A percentile compares a stretch with the other conserved stretches of the same genome.
phyloP scores from a whole-genome alignment of 2,329 filamentous ascomycete species.

The Cladosporium sp. region DNA sequence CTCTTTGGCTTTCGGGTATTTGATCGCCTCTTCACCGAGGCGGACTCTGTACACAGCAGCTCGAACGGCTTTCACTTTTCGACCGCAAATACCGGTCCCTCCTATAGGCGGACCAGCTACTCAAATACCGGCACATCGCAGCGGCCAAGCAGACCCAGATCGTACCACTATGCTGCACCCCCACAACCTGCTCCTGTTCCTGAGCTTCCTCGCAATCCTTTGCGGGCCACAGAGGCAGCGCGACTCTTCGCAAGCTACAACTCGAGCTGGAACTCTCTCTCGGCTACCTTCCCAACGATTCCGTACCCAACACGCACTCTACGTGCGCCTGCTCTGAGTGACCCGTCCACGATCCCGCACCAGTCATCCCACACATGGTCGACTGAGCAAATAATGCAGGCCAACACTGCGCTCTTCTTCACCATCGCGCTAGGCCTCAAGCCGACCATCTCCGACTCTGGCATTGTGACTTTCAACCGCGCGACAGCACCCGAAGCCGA shows the following conservation, averaged over 20 bases:
- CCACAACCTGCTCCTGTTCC: slow-evolving; percentile 23
- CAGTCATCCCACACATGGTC: slow-evolving; percentile 34
- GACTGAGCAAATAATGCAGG: slow-evolving; percentile 36
- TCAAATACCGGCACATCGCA: not conserved
- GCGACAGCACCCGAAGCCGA: slow-evolving; percentile 27
- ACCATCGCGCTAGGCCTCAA: slow-evolving; percentile 31
- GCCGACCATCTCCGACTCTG: slow-evolving; percentile 20
- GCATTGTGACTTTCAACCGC: slow-evolving; percentile 31
- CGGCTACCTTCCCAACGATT: slow-evolving; percentile 31
- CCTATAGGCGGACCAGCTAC: slow-evolving; percentile 7
- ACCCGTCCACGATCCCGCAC: slow-evolving; percentile 33
- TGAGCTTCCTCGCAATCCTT: slow-evolving; percentile 28
- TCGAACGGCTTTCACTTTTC: slow-evolving; percentile 9
- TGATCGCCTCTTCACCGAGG: slow-evolving; percentile 16
- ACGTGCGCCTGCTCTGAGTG: slow-evolving; percentile 28
- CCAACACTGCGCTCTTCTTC: slow-evolving; percentile 38
- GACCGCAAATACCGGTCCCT: not conserved
- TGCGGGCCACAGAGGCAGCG: slow-evolving; percentile 34
- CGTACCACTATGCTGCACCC: slow-evolving; percentile 9
- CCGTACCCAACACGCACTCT: slow-evolving; percentile 37
- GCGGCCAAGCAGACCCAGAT: slow-evolving; percentile 25
- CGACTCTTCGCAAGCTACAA: slow-evolving; percentile 33
- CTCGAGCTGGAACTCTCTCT: slow-evolving; percentile 33
- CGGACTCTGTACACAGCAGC: slow-evolving; percentile 8
- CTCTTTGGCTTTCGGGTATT: slow-evolving; percentile 17